phyloP scores from a whole-genome alignment of 75 land plant species.

The Picea sitchensis region DNA sequence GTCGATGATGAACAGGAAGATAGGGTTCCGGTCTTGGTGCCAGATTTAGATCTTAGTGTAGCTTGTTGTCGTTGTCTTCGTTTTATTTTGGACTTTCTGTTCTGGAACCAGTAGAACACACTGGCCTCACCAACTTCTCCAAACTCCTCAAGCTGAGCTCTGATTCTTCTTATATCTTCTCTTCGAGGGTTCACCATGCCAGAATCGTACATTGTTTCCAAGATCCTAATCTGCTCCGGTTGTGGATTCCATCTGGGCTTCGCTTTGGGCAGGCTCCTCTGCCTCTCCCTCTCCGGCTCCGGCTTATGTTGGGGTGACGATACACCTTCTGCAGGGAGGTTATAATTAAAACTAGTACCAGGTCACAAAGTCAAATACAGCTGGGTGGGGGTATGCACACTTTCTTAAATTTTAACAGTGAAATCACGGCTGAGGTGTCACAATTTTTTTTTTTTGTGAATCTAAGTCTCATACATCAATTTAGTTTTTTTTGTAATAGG shows the following conservation, averaged over 20 bases:
- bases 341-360: neutral
- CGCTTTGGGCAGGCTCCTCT: conserved; percentile 67
- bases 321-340: neutral
- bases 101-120: conserved; percentile 95
- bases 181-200: conserved; percentile 72
- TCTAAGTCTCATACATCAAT: too few species aligned
- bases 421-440: too few species aligned
- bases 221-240: conserved; percentile 72
- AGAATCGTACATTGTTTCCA: conserved; percentile 76
- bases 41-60: neutral
- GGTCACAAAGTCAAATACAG: too few species aligned
- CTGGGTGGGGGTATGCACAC: too few species aligned
- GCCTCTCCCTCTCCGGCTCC: conserved; percentile 4
- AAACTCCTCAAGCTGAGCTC: conserved; percentile 61
- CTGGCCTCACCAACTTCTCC: conserved; percentile 87
- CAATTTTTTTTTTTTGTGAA: too few species aligned
- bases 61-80: conserved; percentile 49
- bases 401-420: too few species aligned
- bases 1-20: conserved; percentile 25
- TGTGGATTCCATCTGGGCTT: conserved; percentile 90
- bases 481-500: too few species aligned
- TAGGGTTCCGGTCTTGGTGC: neutral
- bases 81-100: conserved; percentile 82
- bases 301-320: neutral
- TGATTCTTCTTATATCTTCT: conserved; percentile 70